Evolutionary conservation across 2,329 filamentous ascomycete species (phyloP), one percentile per base, ranked within the genome.

Genomic region (Colletotrichum phormii): DNA sequence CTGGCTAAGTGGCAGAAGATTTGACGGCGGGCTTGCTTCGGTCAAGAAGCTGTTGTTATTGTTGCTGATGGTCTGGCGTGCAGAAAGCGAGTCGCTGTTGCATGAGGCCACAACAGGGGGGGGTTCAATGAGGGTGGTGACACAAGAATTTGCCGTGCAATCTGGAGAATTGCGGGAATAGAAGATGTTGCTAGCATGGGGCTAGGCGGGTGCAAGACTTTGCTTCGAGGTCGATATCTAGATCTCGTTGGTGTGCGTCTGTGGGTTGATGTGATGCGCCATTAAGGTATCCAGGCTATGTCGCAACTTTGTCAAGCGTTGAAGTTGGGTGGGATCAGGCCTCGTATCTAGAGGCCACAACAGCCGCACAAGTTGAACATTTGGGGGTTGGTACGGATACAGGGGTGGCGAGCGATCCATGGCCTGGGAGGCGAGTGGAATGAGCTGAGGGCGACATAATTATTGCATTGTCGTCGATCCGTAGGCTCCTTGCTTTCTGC

Each of bases 81-180:
- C 71, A 72, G 65, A 67, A 61, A 73, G 51, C 58, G 37, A 63
- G 64, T 74, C 61, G 67, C 51, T 64, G 42, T 53, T 75, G 63
- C 65, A 74, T 62, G 49, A 53, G 26, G 49, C 60, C 72, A 74
- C 61, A 53, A 42, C 72, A 73, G 57, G 73, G 64, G 73, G 64
- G 70, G 55, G 35, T 37, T 37, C 15, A 49, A 24, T 35, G 65
- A 62, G 61, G 62, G 35, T 51, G 64, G 72, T 69, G 31, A 42
- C 70, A 69, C 64, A 55, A 53, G 65, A 15, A 26, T 6, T n/a
- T 35, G 62, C 31, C 46, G 62, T 24, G n/a, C 58, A 61, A 26
- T 67, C 63, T 51, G 57, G 67, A 71, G 57, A 49, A 42, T 49
- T 35, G 59, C 24, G 26, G 59, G 42, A 49, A 37, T 26, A 42